phyloP scores from a whole-genome alignment of 805 yeast genomes.

The Candida maltosa region DNA sequence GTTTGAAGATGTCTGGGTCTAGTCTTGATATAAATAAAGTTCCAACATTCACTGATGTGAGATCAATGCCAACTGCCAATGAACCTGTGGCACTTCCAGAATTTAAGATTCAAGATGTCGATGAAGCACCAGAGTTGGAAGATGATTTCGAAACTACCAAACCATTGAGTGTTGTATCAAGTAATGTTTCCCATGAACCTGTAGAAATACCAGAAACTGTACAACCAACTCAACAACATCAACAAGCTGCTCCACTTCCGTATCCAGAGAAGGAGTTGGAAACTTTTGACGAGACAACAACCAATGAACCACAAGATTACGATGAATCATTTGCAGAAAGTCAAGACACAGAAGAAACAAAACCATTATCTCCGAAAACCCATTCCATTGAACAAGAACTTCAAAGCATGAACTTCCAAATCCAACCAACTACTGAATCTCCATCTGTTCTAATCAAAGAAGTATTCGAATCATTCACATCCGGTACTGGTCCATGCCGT shows the following conservation, averaged over 20 bases:
- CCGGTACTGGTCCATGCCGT: constrained; percentile 83
- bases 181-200: too few relatives aligned
- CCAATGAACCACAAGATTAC: neutral
- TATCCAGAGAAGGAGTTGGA: constrained; percentile 4
- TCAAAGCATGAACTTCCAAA: constrained; percentile 23
- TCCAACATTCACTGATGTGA: neutral
- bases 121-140: constrained; percentile 1
- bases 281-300: neutral
- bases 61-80: neutral
- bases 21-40: neutral
- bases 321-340: constrained; percentile 1
- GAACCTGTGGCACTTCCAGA: constrained; percentile 4
- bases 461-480: constrained; percentile 25
- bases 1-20: constrained; percentile 20
- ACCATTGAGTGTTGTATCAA: neutral
- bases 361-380: constrained; percentile 32
- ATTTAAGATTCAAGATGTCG: constrained; percentile 5
- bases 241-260: constrained; percentile 2
- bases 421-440: constrained; percentile 8
- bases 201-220: too few relatives aligned
- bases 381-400: constrained; percentile 32
- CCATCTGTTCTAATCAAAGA: constrained; percentile 8
- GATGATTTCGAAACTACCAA: neutral
- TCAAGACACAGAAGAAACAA: constrained; percentile 10
- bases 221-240: too few relatives aligned